phyloP scores from a whole-genome alignment of 2,329 filamentous ascomycete species.

The Cladosporium sp. region DNA sequence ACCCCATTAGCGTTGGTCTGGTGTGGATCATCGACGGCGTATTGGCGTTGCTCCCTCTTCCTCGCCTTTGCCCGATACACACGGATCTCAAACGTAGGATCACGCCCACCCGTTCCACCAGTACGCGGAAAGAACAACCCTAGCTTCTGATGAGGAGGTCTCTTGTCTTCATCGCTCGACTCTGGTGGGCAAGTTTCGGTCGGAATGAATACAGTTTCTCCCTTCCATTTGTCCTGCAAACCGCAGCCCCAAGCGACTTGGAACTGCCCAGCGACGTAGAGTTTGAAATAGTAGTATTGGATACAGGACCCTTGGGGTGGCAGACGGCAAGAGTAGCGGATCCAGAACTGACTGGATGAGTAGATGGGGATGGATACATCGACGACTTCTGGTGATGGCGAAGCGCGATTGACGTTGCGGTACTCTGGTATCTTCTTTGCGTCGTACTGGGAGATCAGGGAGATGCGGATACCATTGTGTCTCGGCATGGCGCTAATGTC shows the following conservation, averaged over 20 bases:
- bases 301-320: constrained; percentile 19
- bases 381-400: background rate
- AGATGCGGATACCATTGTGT: constrained; percentile 36
- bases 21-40: background rate
- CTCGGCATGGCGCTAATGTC: constrained; percentile 25
- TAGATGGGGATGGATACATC: constrained; percentile 33
- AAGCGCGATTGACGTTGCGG: constrained; percentile 35
- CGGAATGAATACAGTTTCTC: constrained; percentile 39
- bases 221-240: constrained; percentile 38
- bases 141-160: constrained; percentile 36
- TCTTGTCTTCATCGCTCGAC: constrained; percentile 23
- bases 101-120: constrained; percentile 19
- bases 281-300: constrained; percentile 43
- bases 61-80: constrained; percentile 39
- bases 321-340: constrained; percentile 33
- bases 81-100: constrained; percentile 36
- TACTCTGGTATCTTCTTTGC: constrained; percentile 25
- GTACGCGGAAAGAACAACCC: constrained; percentile 35
- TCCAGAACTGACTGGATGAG: constrained; percentile 41
- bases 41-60: constrained; percentile 32
- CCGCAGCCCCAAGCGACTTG: constrained; percentile 44
- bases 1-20: constrained; percentile 13
- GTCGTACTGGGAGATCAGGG: constrained; percentile 40
- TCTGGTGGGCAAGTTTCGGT: background rate
- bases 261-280: constrained; percentile 37